These are phyloP conservation scores for Ustilago loliicola DNA, from an alignment of 1,284 basidiomycete species.

Conservation along the genomic window DNA sequence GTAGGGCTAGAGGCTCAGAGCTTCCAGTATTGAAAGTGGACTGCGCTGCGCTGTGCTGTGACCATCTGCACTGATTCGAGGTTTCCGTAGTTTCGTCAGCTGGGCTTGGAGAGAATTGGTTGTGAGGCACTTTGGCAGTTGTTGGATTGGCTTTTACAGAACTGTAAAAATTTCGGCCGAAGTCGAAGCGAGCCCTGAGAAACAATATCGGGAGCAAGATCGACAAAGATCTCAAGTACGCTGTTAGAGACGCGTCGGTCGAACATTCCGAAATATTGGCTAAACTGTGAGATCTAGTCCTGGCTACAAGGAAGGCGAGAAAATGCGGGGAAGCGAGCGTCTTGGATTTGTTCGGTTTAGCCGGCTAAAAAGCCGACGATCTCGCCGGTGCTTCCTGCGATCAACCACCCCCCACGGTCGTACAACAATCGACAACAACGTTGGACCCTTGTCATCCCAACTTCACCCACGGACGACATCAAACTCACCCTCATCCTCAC, in stretches of 20 bases:
- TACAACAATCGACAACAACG: not conserved
- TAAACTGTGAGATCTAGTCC: not conserved
- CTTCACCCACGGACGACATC: too few species aligned
- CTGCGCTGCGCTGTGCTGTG: not conserved
- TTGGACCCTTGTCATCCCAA: not conserved
- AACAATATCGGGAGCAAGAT: too few species aligned
- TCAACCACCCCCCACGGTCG: not conserved
- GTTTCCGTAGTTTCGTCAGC: too few species aligned
- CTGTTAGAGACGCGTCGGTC: not conserved
- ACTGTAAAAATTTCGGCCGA: not conserved
- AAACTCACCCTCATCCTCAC: not conserved
- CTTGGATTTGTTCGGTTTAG: slow-evolving; percentile 19
- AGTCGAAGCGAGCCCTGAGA: not conserved
- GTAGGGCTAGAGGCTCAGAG: not conserved
- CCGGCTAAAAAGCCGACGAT: slow-evolving; percentile 37
- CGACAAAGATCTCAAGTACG: too few species aligned
- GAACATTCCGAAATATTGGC: not conserved
- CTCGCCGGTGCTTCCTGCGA: not conserved
- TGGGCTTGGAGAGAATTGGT: too few species aligned
- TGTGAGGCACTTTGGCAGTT: not conserved
- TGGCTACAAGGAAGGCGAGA: not conserved
- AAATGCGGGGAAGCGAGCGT: slow-evolving; percentile 15
- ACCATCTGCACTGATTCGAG: too few species aligned
- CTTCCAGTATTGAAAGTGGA: not conserved
- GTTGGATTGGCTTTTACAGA: not conserved